Base-by-base conservation (phyloP, 805 yeast species). In the Torulaspora franciscae region DNA sequence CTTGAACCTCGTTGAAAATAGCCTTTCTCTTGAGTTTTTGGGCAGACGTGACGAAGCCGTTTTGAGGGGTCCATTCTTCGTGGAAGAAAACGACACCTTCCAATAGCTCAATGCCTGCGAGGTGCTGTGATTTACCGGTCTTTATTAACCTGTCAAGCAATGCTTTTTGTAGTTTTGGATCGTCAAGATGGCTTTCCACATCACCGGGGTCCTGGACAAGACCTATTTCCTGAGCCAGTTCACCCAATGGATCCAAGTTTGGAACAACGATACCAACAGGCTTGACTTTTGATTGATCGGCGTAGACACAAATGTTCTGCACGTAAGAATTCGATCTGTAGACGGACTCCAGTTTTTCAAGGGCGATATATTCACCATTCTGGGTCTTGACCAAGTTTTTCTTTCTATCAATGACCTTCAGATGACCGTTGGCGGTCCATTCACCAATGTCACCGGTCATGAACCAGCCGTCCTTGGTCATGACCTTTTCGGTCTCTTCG, bases 51-150 rank as follows among this genome's bases (percentile, higher is more conserved):
- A 91, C 95, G 54, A 72, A 87, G 0, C 96, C 98, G 62, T 80
- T 86, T 68, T 88, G 93, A 34, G 99, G 98, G 32, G 98, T 93
- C 98, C 99, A 93, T 72, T 93, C 99, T 42, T 81, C 91, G 53
- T 86, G 90, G 46, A 81, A 75, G 48, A 93, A 66, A 10, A 84
- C 88, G 49, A 84, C 74, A 55, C 90, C 95, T 52, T 79, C 79
- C 46, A 93, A 63, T 52, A 91, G 72, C 69, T 93, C 98, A 55
- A 88, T 90, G 48, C 96, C 95, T 40, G 68, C 72, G 54, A 93
- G 77, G 7, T 95, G 96, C 64, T 83, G 90, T 14, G 77, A 56
- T 67, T 78, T 82, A 56, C 89, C 99, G 7, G 96, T 86, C 22
- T 76, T 75, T 43, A 85, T 60, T 48, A 93, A 66, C 11, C 80